These are phyloP conservation scores for Thalassiosira livingstoniorum DNA, from an alignment of 352 stramenopile genomes.

Conservation along the genomic window DNA sequence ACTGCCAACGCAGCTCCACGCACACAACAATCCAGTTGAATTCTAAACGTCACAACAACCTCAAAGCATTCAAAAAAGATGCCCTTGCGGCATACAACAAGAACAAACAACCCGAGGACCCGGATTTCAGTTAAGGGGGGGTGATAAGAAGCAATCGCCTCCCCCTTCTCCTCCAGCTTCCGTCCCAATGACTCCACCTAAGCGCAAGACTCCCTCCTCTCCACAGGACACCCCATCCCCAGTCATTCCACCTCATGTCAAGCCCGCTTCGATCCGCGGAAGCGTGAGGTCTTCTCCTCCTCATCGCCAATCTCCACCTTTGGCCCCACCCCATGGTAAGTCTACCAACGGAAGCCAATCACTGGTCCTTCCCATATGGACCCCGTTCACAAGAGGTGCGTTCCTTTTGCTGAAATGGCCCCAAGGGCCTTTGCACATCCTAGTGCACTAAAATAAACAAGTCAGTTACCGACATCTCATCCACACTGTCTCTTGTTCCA, in stretches of 20 bases:
- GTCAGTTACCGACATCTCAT: background rate
- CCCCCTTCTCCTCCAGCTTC: background rate
- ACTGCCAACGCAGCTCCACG: background rate
- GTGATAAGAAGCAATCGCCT: background rate
- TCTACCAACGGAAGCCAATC: background rate
- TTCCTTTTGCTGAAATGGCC: too few species aligned
- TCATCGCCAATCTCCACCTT: background rate
- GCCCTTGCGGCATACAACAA: background rate
- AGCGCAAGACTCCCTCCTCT: background rate
- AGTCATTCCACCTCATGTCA: background rate
- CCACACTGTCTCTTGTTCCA: background rate
- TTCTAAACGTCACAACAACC: background rate
- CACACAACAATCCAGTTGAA: background rate
- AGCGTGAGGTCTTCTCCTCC: background rate
- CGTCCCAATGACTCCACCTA: background rate
- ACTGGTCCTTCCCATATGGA: background rate
- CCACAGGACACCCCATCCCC: background rate
- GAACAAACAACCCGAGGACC: background rate
- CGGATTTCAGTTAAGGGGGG: conserved; percentile 7
- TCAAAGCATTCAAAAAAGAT: background rate
- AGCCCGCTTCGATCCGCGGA: background rate
- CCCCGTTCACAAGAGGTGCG: background rate
- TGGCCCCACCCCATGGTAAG: background rate
- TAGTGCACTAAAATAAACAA: background rate
- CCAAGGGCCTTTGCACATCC: background rate